Evolutionary conservation across 768 basidiomycete species (phyloP).

Genomic region (Rickenella mellea): DNA sequence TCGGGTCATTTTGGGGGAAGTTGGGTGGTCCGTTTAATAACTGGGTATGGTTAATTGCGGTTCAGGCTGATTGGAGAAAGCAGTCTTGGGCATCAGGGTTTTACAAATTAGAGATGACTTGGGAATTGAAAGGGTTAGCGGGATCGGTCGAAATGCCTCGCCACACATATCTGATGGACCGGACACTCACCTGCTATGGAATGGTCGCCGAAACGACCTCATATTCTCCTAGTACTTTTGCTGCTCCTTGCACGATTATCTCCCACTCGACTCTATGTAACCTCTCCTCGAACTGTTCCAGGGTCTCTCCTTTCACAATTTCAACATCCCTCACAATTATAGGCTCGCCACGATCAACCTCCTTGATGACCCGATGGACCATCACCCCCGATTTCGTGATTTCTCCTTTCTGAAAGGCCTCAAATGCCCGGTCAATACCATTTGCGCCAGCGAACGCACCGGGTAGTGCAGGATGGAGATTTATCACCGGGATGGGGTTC

Average conservation of each 20-base stretch:
- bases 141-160: too few relatives aligned
- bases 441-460: conserved; percentile 95
- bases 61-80: too few relatives aligned
- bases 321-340: conserved; percentile 72
- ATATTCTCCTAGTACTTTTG: conserved; percentile 55
- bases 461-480: conserved; percentile 92
- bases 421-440: conserved; percentile 82
- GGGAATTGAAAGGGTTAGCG: too few relatives aligned
- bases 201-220: background rate
- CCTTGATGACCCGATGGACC: conserved; percentile 89
- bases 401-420: conserved; percentile 79
- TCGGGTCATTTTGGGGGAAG: too few relatives aligned
- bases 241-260: conserved; percentile 82
- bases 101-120: too few relatives aligned
- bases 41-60: too few relatives aligned
- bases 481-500: conserved; percentile 73
- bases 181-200: background rate
- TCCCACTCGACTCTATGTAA: conserved; percentile 83
- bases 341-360: conserved; percentile 90
- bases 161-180: background rate
- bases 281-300: conserved; percentile 64
- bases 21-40: too few relatives aligned
- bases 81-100: too few relatives aligned
- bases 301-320: conserved; percentile 59
- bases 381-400: conserved; percentile 75